Evolutionary conservation across 163 green algal species (phyloP).

Genomic region (Dunaliella salina): DNA sequence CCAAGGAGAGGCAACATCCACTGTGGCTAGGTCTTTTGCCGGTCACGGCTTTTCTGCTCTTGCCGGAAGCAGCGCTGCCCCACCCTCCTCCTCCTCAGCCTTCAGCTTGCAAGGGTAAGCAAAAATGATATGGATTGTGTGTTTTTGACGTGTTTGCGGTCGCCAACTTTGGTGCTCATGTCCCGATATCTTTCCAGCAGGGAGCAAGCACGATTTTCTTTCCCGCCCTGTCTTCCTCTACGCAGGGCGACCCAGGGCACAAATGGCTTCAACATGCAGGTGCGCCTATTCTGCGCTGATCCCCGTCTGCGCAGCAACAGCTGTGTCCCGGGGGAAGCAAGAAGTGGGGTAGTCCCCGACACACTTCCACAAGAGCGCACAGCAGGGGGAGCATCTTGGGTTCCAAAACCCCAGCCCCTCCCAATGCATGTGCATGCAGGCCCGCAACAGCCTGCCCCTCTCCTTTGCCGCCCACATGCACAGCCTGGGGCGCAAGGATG

Average conservation of each 20-base stretch:
- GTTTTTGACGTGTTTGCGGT: too few relatives aligned
- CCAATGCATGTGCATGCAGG: constrained; percentile 1
- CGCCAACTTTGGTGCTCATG: too few relatives aligned
- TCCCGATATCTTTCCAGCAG: too few relatives aligned
- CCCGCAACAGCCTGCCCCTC: constrained; percentile 1
- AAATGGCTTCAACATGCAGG: constrained; percentile 8
- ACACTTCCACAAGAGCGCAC: too few relatives aligned
- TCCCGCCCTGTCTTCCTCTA: too few relatives aligned
- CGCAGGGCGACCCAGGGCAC: constrained; percentile 3
- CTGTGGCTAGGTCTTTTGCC: neutral
- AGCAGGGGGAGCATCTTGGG: too few relatives aligned
- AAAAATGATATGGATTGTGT: too few relatives aligned
- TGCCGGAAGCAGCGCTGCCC: neutral
- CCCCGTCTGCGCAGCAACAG: too few relatives aligned
- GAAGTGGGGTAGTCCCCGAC: too few relatives aligned
- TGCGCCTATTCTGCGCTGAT: neutral
- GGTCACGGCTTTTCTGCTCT: neutral
- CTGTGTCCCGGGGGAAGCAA: too few relatives aligned
- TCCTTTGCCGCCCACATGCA: constrained; percentile 27
- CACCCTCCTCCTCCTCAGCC: neutral
- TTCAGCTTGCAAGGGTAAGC: neutral
- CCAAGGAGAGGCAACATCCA: neutral
- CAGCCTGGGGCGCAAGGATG: constrained; percentile 8
- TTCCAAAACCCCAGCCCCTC: neutral
- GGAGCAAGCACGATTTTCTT: too few relatives aligned